Evolutionary conservation across 2,329 filamentous ascomycete species (phyloP).

Genomic region (Ophioceras dolichostomum): DNA sequence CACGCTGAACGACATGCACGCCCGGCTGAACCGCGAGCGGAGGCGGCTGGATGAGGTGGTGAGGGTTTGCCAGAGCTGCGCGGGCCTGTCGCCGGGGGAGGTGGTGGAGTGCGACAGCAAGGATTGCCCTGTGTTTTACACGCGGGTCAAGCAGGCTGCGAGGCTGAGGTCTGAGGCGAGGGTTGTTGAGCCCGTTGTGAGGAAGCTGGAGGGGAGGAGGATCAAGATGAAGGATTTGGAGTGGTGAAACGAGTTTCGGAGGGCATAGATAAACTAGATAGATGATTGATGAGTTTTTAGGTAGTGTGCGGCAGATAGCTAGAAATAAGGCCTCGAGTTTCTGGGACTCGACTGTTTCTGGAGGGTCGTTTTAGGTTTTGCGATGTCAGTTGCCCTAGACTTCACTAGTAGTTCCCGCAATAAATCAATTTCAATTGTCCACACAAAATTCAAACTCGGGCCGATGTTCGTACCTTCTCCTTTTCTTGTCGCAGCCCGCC

Average conservation of each 20-base stretch:
- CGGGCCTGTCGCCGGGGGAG: constrained; percentile 61
- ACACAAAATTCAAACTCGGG: too few species aligned
- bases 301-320: too few species aligned
- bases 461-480: too few species aligned
- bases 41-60: constrained; percentile 50
- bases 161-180: constrained; percentile 27
- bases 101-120: constrained; percentile 72
- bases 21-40: constrained; percentile 50
- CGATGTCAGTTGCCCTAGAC: too few species aligned
- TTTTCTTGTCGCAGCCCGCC: too few species aligned
- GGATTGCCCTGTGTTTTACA: constrained; percentile 90
- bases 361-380: too few species aligned
- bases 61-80: constrained; percentile 68
- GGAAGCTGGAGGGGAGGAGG: constrained; percentile 16
- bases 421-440: too few species aligned
- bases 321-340: too few species aligned
- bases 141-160: constrained; percentile 50
- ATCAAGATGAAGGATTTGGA: constrained; percentile 16
- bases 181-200: constrained; percentile 20
- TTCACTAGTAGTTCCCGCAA: too few species aligned
- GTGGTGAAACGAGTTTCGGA: constrained; percentile 16
- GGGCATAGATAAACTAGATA: too few species aligned
- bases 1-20: constrained; percentile 53
- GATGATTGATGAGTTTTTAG: too few species aligned
- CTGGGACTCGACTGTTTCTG: too few species aligned